Conservation (phyloP, 805 yeast species). For the Pichia manshurica region DNA sequence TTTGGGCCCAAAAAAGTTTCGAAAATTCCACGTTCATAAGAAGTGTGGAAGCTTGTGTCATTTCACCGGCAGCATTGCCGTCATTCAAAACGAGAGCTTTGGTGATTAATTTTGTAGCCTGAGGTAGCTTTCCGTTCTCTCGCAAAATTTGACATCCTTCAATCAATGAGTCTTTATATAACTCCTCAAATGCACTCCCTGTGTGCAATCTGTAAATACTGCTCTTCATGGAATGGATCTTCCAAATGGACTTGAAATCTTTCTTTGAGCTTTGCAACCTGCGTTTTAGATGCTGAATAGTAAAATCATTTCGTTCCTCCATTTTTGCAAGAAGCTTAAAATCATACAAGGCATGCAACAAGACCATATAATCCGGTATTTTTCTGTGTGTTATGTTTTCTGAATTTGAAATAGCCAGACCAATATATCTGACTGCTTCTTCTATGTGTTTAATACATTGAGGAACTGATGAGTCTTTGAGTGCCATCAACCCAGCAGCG, state of each 20-base stretch:
- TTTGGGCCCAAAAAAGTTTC: constrained; percentile 81
- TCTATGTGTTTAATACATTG: constrained; percentile 38
- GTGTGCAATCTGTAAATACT: constrained; percentile 31
- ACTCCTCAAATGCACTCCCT: constrained; percentile 19
- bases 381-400: constrained; percentile 47
- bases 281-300: constrained; percentile 16
- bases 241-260: constrained; percentile 43
- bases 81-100: constrained; percentile 47
- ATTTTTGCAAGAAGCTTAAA: constrained; percentile 35
- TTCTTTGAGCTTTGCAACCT: constrained; percentile 25
- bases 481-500: constrained; percentile 55
- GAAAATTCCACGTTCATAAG: constrained; percentile 69
- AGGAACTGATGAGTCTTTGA: constrained; percentile 30
- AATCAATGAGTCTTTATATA: constrained; percentile 48
- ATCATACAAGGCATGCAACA: constrained; percentile 59
- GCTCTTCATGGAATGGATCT: constrained; percentile 39
- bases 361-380: constrained; percentile 41
- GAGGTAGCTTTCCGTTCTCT: constrained; percentile 59
- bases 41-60: constrained; percentile 8
- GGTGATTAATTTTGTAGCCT: constrained; percentile 64
- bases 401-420: constrained; percentile 48
- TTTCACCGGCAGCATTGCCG: constrained; percentile 12
- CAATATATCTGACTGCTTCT: constrained; percentile 52
- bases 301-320: constrained; percentile 14
- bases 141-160: constrained; percentile 61